Evolutionary conservation across 1,139 yeast genomes (phyloP).

Genomic region (Geotrichum histeridarum): DNA sequence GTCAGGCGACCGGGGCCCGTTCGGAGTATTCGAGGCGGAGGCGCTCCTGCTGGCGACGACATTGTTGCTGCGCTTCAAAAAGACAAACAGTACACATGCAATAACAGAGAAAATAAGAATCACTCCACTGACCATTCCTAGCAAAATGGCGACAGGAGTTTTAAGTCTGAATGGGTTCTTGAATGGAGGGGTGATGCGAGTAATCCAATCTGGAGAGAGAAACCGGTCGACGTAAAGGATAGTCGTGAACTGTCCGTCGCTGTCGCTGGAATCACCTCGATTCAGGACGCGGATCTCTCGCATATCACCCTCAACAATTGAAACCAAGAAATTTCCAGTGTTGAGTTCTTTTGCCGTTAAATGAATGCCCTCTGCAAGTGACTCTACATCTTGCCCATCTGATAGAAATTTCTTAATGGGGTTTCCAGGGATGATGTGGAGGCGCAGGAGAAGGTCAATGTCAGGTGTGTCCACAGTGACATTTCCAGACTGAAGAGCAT

Average conservation of each 20-base stretch:
- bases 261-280: constrained; percentile 59
- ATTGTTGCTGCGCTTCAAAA: constrained; percentile 19
- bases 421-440: constrained; percentile 64
- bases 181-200: constrained; percentile 24
- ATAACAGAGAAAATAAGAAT: constrained; percentile 30
- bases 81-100: constrained; percentile 23
- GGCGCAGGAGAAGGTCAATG: constrained; percentile 52
- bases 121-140: constrained; percentile 37
- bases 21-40: not conserved
- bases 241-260: constrained; percentile 38
- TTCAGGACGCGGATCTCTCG: constrained; percentile 62
- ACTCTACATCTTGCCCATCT: constrained; percentile 36
- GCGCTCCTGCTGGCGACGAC: not conserved
- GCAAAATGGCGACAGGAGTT: constrained; percentile 35
- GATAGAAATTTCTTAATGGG: constrained; percentile 39
- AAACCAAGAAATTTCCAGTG: constrained; percentile 34
- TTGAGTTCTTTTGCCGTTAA: constrained; percentile 42
- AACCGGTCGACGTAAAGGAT: constrained; percentile 71
- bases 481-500: constrained; percentile 52
- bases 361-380: constrained; percentile 43
- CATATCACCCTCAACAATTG: constrained; percentile 49
- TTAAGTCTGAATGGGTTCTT: constrained; percentile 33
- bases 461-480: constrained; percentile 45
- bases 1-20: not conserved
- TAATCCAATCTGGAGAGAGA: constrained; percentile 54